These are phyloP conservation scores for Odontarrhena argentea DNA, from an alignment of 345 rosid genomes.

Conservation along the genomic window DNA sequence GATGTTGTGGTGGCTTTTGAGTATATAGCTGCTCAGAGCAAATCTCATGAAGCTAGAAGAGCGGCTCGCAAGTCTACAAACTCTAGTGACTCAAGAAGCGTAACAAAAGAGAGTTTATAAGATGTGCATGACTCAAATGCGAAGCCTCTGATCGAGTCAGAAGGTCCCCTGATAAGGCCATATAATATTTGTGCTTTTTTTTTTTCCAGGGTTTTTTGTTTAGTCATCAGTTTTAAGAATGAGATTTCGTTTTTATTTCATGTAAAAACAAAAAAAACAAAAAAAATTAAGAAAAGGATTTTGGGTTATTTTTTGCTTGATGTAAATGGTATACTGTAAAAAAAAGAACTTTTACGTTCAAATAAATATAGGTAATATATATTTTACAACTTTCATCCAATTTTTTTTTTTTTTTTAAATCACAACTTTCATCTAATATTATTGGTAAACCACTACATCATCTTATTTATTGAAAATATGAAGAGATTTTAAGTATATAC, in stretches of 20 bases:
- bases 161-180: constrained; percentile 24
- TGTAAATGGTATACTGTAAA: neutral
- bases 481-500: too few species aligned
- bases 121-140: constrained; percentile 11
- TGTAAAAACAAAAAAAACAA: too few species aligned
- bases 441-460: neutral
- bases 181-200: constrained; percentile 15
- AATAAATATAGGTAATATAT: neutral
- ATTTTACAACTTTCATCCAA: neutral
- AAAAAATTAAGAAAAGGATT: too few species aligned
- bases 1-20: constrained; percentile 89
- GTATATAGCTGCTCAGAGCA: constrained; percentile 58
- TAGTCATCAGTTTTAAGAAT: constrained; percentile 19
- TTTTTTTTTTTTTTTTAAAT: neutral
- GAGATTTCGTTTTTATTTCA: neutral
- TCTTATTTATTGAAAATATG: neutral
- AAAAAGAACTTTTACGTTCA: constrained; percentile 10
- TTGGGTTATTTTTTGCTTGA: constrained; percentile 1
- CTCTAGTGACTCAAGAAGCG: neutral
- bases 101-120: constrained; percentile 26
- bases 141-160: constrained; percentile 29
- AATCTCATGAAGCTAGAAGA: constrained; percentile 31
- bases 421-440: neutral
- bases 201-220: constrained; percentile 11
- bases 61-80: constrained; percentile 35